A percentile compares a stretch with the other conserved stretches of the same genome.
Conservation (phyloP, 805 yeast species). For the Yarrowia alimentaria region DNA sequence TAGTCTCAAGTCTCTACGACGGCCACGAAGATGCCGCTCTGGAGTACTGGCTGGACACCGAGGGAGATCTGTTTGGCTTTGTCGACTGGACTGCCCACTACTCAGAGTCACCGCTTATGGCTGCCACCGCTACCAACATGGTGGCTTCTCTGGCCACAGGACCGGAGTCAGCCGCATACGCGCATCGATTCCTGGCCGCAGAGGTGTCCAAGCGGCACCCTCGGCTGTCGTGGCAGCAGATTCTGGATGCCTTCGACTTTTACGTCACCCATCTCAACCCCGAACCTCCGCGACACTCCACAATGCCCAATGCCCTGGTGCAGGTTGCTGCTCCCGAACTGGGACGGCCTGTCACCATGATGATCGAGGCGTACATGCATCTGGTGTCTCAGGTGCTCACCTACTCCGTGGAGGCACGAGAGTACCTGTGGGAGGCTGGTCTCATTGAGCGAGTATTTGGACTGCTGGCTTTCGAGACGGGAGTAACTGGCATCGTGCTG, state of each 20-base stretch:
- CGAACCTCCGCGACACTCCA: not conserved
- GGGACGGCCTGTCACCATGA: conserved; percentile 75
- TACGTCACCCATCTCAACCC: conserved; percentile 48
- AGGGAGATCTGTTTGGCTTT: conserved; percentile 71
- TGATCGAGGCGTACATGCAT: conserved; percentile 70
- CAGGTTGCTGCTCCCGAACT: conserved; percentile 49
- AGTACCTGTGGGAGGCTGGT: conserved; percentile 34
- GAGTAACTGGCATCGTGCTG: conserved; percentile 55
- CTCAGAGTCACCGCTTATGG: conserved; percentile 69
- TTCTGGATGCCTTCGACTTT: conserved; percentile 53
- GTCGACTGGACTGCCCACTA: conserved; percentile 84
- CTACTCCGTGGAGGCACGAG: conserved; percentile 43
- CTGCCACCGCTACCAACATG: conserved; percentile 77
- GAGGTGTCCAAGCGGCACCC: conserved; percentile 19
- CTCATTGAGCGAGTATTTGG: conserved; percentile 46
- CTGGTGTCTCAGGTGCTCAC: conserved; percentile 56
- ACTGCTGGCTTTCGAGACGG: conserved; percentile 48
- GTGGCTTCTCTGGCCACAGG: conserved; percentile 71
- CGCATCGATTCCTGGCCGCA: conserved; percentile 34
- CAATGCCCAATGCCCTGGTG: conserved; percentile 29
- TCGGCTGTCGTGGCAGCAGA: conserved; percentile 53
- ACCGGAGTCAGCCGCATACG: conserved; percentile 49
- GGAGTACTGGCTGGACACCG: conserved; percentile 65
- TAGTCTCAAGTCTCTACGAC: conserved; percentile 66
- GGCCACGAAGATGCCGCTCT: conserved; percentile 58